Conservation (phyloP, 305 asterid species). For the Rubia balearica region DNA sequence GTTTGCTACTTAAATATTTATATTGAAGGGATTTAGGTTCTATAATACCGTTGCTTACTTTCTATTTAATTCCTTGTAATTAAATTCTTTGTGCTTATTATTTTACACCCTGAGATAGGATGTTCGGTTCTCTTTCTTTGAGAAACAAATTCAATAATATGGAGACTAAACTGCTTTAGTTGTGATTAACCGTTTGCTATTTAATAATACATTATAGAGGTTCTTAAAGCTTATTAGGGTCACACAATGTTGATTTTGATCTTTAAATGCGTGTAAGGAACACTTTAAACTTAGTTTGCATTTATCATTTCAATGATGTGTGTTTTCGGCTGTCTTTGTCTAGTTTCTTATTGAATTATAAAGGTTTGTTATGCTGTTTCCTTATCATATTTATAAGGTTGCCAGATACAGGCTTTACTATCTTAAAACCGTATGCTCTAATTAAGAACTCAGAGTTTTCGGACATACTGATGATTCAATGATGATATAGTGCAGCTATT, state of each 20-base stretch:
- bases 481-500: background rate
- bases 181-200: background rate
- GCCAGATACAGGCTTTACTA: background rate
- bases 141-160: background rate
- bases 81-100: background rate
- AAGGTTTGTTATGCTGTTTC: background rate
- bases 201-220: background rate
- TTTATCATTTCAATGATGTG: background rate
- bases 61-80: background rate
- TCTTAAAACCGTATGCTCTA: background rate
- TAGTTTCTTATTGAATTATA: background rate
- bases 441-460: background rate
- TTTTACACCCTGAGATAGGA: background rate
- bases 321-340: background rate
- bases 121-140: background rate
- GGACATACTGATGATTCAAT: background rate
- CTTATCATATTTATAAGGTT: background rate
- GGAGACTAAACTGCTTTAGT: background rate
- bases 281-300: background rate
- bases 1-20: slow-evolving; percentile 6
- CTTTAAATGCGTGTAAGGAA: background rate
- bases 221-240: background rate
- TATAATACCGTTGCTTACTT: background rate
- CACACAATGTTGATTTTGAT: background rate
- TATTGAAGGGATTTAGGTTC: background rate